Evolutionary conservation across 768 basidiomycete genomes (phyloP).

Genomic region (Paxillus involutus): DNA sequence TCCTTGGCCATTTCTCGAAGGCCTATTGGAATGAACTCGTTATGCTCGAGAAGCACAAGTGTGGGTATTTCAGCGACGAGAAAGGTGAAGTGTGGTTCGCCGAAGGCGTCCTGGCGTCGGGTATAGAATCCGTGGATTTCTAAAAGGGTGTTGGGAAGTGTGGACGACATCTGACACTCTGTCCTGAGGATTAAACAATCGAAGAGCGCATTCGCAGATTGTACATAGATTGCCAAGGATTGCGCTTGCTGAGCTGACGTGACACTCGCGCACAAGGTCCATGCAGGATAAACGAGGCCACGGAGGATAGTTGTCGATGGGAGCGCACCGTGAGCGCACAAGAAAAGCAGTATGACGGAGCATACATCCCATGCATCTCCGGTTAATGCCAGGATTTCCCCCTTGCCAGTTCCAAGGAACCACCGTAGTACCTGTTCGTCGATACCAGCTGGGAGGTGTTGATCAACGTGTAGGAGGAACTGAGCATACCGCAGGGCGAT

Average conservation of each 20-base stretch:
- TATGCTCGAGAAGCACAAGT: conserved; percentile 71
- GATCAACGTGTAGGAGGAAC: conserved; percentile 73
- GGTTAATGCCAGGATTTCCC: conserved; percentile 58
- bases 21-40: conserved; percentile 46
- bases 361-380: conserved; percentile 69
- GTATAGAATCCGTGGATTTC: conserved; percentile 72
- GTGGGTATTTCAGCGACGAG: conserved; percentile 66
- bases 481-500: conserved; percentile 66
- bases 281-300: conserved; percentile 78
- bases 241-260: conserved; percentile 36
- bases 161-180: conserved; percentile 39
- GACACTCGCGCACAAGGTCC: conserved; percentile 55
- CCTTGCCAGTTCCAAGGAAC: conserved; percentile 68
- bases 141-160: conserved; percentile 49
- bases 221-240: conserved; percentile 51
- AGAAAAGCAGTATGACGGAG: conserved; percentile 58
- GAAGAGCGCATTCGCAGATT: conserved; percentile 64
- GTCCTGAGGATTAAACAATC: conserved; percentile 57
- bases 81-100: conserved; percentile 60
- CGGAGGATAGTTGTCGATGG: conserved; percentile 70
- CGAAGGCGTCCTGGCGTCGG: conserved; percentile 65
- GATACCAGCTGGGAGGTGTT: conserved; percentile 72
- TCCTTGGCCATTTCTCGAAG: conserved; percentile 48
- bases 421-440: conserved; percentile 71
- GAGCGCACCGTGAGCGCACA: conserved; percentile 66